Evolutionary conservation across 805 yeast species (phyloP).

Genomic region (Zygotorulaspora florentina): DNA sequence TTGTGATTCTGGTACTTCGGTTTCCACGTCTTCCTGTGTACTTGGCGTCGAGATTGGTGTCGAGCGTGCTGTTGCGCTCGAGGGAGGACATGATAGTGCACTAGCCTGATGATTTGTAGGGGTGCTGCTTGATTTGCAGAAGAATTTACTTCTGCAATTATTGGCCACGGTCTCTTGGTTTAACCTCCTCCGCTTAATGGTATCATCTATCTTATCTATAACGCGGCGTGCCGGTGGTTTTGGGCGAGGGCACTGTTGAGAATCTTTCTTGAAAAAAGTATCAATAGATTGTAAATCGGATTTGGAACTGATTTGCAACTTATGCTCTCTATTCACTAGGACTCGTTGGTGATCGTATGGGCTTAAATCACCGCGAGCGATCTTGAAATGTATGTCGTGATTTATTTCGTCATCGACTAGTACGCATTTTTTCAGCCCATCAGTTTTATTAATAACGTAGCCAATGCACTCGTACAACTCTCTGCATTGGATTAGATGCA

Average conservation of each 20-base stretch:
- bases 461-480: constrained; percentile 41
- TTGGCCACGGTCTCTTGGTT: background rate
- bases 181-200: constrained; percentile 26
- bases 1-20: constrained; percentile 30
- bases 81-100: background rate
- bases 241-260: constrained; percentile 1
- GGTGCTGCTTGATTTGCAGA: constrained; percentile 1
- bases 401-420: constrained; percentile 36
- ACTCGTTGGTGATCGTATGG: constrained; percentile 47
- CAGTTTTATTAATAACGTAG: constrained; percentile 23
- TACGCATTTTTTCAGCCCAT: constrained; percentile 19
- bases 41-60: background rate
- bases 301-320: constrained; percentile 26
- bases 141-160: constrained; percentile 15
- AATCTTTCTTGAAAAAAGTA: constrained; percentile 18
- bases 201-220: constrained; percentile 19
- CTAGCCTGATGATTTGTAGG: background rate
- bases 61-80: background rate
- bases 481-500: constrained; percentile 25
- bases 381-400: constrained; percentile 45
- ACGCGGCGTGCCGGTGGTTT: background rate
- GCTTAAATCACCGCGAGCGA: constrained; percentile 64
- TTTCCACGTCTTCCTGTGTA: constrained; percentile 14
- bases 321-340: constrained; percentile 31
- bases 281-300: constrained; percentile 23